Base-by-base conservation (phyloP, 805 yeast genomes). In the Yarrowia deformans region DNA sequence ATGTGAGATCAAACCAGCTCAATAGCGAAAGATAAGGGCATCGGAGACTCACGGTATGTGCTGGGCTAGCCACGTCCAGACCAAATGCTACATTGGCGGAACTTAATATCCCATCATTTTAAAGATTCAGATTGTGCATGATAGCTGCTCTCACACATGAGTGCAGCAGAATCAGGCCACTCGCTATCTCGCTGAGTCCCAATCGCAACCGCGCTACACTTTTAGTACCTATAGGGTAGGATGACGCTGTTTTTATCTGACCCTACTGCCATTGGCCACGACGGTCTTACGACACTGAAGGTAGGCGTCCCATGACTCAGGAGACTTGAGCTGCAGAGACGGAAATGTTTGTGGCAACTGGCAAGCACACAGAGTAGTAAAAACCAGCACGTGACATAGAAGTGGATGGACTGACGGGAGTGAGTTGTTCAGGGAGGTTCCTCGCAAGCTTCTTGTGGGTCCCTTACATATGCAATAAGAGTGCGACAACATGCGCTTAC, bases 241-340 rank as follows among this genome's bases (percentile, higher is more conserved):
- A n/a, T n/a, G n/a, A n/a, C n/a, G n/a, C n/a, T n/a, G n/a, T n/a
- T n/a, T n/a, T n/a, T n/a, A n/a, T n/a, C n/a, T n/a, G n/a, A n/a
- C 46, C 39, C 29, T 16, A 14, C 32, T 14, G 35, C 29, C 61
- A 55, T 55, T 55, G 61, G 61, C 61, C n/a, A 40, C 40, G 61
- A 55, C 61, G 16, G 48, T 12, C 23, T 37, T 40, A n/a, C n/a
- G n/a, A 40, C 61, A 55, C 40, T 55, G 40, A 40, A 40, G 61
- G 61, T 55, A 40, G 37, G 48, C 14, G 48, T 29, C 48, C 61
- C 61, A 48, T 55, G 61, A 55, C 61, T 55, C 61, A 48, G 48
- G 61, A 35, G 43, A 54, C 45, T 37, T 54, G 39, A 37, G 60
- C 18, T 54, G n/a, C 61, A 42, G 39, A 18, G 29, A 1, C 5